Percentiles rank a stretch among this genome's conserved stretches.
Evolutionary conservation across 805 yeast species (phyloP).

Genomic region (Yarrowia deformans): DNA sequence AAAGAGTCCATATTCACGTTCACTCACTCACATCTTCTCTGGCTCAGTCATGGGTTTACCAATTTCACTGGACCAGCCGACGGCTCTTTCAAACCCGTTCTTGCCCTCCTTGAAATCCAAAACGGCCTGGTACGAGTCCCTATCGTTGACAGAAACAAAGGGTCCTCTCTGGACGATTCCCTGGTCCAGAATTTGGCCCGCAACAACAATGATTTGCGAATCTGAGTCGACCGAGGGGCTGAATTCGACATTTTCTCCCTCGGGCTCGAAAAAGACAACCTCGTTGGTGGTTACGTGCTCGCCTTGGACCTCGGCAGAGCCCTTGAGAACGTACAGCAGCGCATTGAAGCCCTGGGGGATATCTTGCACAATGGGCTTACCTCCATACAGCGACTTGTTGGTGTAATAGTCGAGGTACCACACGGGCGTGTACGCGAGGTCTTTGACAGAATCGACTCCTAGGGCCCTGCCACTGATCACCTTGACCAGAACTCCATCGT

Average conservation of each 20-base stretch:
- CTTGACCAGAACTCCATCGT: conserved; percentile 49
- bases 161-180: conserved; percentile 86
- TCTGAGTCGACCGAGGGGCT: conserved; percentile 49
- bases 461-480: conserved; percentile 81
- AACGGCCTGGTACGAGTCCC: conserved; percentile 71
- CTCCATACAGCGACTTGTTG: conserved; percentile 10
- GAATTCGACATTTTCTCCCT: conserved; percentile 46
- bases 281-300: conserved; percentile 42
- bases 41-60: conserved; percentile 42
- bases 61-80: conserved; percentile 47
- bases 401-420: conserved; percentile 59
- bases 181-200: conserved; percentile 48
- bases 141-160: conserved; percentile 75
- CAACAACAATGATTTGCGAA: conserved; percentile 44
- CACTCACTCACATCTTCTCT: conserved; percentile 8
- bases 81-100: conserved; percentile 48
- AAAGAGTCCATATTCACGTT: background rate
- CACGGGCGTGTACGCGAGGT: conserved; percentile 83
- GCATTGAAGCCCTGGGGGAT: conserved; percentile 59
- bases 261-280: conserved; percentile 43
- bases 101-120: conserved; percentile 65
- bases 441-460: conserved; percentile 74
- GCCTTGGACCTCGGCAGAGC: conserved; percentile 44
- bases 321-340: conserved; percentile 46
- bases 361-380: conserved; percentile 58